These are phyloP conservation scores for Plantago lanceolata DNA, from an alignment of 305 asterid genomes.

Conservation along the genomic window DNA sequence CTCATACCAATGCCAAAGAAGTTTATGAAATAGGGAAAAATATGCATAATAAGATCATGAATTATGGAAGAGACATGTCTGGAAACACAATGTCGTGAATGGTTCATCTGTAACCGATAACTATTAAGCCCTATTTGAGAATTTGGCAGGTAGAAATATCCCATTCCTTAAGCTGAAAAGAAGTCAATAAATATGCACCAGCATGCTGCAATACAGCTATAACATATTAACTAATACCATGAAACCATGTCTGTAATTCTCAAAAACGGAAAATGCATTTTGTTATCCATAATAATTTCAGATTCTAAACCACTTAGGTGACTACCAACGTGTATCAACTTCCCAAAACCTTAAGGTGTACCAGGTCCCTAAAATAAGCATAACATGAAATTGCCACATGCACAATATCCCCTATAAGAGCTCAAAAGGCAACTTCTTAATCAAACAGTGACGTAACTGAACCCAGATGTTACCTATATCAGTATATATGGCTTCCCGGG, in stretches of 20 bases:
- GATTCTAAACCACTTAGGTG: background rate
- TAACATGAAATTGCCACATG: background rate
- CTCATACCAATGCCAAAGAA: background rate
- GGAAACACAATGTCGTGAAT: too few relatives aligned
- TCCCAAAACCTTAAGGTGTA: background rate
- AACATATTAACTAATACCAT: too few relatives aligned
- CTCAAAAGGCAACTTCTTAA: background rate
- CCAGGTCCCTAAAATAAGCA: background rate
- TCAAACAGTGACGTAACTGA: background rate
- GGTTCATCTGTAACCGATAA: background rate
- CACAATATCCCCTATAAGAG: background rate
- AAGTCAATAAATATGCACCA: background rate
- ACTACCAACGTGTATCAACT: background rate
- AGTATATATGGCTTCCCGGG: conserved; percentile 23
- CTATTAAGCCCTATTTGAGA: too few relatives aligned
- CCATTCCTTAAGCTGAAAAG: too few relatives aligned
- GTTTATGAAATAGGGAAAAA: background rate
- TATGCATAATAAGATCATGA: background rate
- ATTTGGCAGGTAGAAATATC: too few relatives aligned
- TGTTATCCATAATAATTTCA: background rate
- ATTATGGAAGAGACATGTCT: too few relatives aligned
- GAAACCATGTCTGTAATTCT: background rate
- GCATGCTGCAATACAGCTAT: background rate
- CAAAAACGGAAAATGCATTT: background rate
- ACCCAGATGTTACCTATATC: conserved; percentile 38